Percentiles rank a stretch among this genome's conserved stretches.
Evolutionary conservation across 2,329 filamentous ascomycete species (phyloP).

Genomic region (Raffaelea albimanens): DNA sequence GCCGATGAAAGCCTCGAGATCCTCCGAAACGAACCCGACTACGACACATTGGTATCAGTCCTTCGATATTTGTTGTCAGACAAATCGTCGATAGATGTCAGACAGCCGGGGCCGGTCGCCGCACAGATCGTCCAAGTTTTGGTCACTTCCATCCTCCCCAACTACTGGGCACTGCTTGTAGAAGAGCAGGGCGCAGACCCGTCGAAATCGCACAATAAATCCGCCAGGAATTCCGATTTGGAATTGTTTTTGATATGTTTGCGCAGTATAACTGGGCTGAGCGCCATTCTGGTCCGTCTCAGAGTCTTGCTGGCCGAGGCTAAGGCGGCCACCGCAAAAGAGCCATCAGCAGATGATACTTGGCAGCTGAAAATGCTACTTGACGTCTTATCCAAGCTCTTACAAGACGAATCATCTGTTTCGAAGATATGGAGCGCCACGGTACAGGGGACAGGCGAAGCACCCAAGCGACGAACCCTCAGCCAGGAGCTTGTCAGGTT

Average conservation of each 20-base stretch:
- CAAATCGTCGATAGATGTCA: slow-evolving; percentile 42
- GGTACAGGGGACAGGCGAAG: slow-evolving; percentile 9
- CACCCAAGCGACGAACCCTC: slow-evolving; percentile 22
- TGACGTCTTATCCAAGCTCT: slow-evolving; percentile 31
- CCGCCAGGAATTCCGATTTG: slow-evolving; percentile 22
- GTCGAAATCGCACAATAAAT: slow-evolving; percentile 4
- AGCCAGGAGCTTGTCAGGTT: slow-evolving; percentile 34
- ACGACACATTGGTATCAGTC: slow-evolving; percentile 41
- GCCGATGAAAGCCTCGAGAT: slow-evolving; percentile 47
- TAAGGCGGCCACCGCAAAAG: slow-evolving; percentile 21
- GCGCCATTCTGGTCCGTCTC: slow-evolving; percentile 64
- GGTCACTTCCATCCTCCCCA: slow-evolving; percentile 64
- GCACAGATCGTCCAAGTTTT: slow-evolving; percentile 69
- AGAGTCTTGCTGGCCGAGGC: slow-evolving; percentile 48
- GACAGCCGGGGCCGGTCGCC: slow-evolving; percentile 53
- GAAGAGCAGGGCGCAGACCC: slow-evolving; percentile 26
- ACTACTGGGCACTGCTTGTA: slow-evolving; percentile 65
- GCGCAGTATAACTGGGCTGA: slow-evolving; percentile 65
- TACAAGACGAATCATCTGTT: slow-evolving; percentile 28
- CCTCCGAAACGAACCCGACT: slow-evolving; percentile 53
- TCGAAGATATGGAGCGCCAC: slow-evolving; percentile 27
- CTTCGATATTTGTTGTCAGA: slow-evolving; percentile 39
- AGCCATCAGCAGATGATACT: slow-evolving; percentile 19
- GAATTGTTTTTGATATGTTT: slow-evolving; percentile 54
- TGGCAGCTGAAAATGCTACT: slow-evolving; percentile 35